Conservation (phyloP, 1,284 basidiomycete genomes). For the Cutaneotrichosporon curvatum region DNA sequence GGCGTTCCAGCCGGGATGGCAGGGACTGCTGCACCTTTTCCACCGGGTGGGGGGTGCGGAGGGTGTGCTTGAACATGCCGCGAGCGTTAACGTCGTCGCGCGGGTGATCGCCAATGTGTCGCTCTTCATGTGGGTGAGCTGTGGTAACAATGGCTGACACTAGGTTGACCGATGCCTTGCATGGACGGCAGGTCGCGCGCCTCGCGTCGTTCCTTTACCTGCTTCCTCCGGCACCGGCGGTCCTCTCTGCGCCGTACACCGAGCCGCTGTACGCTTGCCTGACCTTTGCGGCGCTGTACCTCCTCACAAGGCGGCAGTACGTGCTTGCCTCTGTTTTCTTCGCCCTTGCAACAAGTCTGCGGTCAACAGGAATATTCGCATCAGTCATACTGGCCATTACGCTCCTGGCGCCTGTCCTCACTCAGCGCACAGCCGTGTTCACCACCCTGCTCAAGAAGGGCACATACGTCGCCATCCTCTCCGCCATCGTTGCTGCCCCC, state of each 20-base stretch:
- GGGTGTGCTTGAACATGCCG: slow-evolving; percentile 49
- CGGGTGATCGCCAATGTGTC: slow-evolving; percentile 47
- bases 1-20: slow-evolving; percentile 75
- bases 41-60: slow-evolving; percentile 33
- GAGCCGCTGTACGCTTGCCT: slow-evolving; percentile 79
- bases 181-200: slow-evolving; percentile 53
- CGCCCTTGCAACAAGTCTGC: slow-evolving; percentile 59
- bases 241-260: slow-evolving; percentile 64
- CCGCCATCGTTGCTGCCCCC: slow-evolving; percentile 53
- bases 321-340: slow-evolving; percentile 55
- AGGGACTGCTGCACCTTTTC: slow-evolving; percentile 52
- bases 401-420: background rate
- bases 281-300: slow-evolving; percentile 60
- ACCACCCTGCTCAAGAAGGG: no score
- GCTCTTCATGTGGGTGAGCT: slow-evolving; percentile 54
- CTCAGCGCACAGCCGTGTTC: no score
- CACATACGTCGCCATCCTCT: no score
- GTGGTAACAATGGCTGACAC: background rate
- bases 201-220: slow-evolving; percentile 63
- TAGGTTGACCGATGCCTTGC: slow-evolving; percentile 28
- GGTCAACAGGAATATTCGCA: slow-evolving; percentile 72
- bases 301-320: slow-evolving; percentile 47
- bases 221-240: slow-evolving; percentile 71
- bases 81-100: slow-evolving; percentile 22
- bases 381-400: background rate